phyloP scores from a whole-genome alignment of 2,329 filamentous ascomycete species.

The Zymoseptoria tritici region DNA sequence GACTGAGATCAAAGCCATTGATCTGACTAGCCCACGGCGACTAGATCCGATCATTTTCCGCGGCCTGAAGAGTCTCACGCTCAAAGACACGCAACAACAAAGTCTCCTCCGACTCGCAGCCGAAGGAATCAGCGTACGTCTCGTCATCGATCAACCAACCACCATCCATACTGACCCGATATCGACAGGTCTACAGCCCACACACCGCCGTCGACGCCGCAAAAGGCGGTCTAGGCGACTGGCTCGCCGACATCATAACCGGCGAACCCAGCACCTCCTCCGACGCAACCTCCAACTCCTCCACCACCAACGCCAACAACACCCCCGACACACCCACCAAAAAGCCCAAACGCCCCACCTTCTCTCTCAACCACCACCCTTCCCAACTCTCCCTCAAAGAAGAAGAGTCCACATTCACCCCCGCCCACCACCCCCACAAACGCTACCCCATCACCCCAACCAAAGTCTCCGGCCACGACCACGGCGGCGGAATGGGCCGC shows the following conservation, averaged over 20 bases:
- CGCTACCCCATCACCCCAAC: constrained; percentile 49
- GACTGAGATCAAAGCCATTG: neutral
- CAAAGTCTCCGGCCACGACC: constrained; percentile 32
- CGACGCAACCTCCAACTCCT: constrained; percentile 10
- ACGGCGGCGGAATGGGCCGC: constrained; percentile 54
- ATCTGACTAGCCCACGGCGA: constrained; percentile 25
- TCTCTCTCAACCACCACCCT: constrained; percentile 42
- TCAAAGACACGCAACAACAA: constrained; percentile 76
- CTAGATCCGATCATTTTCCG: constrained; percentile 94
- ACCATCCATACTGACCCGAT: constrained; percentile 1
- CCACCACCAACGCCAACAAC: constrained; percentile 10
- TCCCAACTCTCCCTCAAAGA: constrained; percentile 36
- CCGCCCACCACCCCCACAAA: constrained; percentile 41
- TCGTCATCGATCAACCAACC: too few species aligned
- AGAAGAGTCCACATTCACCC: constrained; percentile 24
- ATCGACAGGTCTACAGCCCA: constrained; percentile 67
- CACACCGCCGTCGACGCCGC: constrained; percentile 92
- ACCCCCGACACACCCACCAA: constrained; percentile 31
- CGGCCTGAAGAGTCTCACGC: constrained; percentile 79
- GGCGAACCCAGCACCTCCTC: constrained; percentile 43
- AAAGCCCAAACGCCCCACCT: constrained; percentile 33
- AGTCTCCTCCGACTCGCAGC: constrained; percentile 75
- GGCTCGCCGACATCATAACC: constrained; percentile 81
- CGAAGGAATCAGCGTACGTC: constrained; percentile 66
- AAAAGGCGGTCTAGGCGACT: constrained; percentile 78